Conservation (phyloP, 305 asterid genomes). For the Ajuga reptans region DNA sequence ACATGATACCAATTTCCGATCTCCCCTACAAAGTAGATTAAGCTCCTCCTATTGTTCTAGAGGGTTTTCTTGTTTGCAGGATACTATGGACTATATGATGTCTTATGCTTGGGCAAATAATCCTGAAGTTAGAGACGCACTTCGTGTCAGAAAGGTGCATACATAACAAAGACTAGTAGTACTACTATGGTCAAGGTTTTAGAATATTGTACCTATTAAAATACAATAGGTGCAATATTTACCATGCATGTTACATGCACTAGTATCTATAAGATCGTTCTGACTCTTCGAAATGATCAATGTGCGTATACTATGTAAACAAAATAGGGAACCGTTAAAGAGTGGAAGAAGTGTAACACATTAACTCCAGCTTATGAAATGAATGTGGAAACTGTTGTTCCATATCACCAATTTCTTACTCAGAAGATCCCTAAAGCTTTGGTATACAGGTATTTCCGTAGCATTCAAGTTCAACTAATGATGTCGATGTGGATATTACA, state of each 20-base stretch:
- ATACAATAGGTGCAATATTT: not conserved
- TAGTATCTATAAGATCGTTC: not conserved
- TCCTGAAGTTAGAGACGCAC: constrained; percentile 13
- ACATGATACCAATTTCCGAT: not conserved
- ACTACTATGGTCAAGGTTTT: not conserved
- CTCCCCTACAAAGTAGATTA: too few relatives aligned
- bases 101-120: constrained; percentile 15
- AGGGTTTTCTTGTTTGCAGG: constrained; percentile 1
- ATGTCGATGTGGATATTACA: too few relatives aligned
- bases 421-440: constrained; percentile 18
- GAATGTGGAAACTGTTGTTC: not conserved
- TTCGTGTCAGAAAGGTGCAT: constrained; percentile 22
- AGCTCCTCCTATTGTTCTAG: not conserved
- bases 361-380: not conserved
- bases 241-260: too few relatives aligned
- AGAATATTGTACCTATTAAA: not conserved
- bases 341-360: constrained; percentile 16
- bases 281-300: not conserved
- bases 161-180: not conserved
- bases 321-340: constrained; percentile 20
- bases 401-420: constrained; percentile 14
- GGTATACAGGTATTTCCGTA: constrained; percentile 13
- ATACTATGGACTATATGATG: not conserved
- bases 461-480: not conserved
- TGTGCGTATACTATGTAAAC: not conserved